Evolutionary conservation across 345 rosid species (phyloP).

Genomic region (Luvunga scandens): DNA sequence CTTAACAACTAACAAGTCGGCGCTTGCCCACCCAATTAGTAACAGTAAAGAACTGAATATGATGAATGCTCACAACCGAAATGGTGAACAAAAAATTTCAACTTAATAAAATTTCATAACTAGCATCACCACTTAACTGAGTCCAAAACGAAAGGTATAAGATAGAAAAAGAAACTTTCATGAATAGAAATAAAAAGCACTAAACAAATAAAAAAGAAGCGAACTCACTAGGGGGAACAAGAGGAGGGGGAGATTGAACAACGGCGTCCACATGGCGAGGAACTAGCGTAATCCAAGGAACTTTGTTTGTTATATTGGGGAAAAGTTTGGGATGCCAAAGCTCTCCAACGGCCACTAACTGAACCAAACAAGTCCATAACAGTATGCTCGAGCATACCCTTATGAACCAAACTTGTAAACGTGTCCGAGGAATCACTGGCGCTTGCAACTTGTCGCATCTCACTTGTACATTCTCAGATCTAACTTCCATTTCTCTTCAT

Average conservation of each 20-base stretch:
- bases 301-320: slow-evolving; percentile 43
- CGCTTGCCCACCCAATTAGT: neutral
- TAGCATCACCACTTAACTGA: neutral
- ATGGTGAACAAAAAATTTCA: neutral
- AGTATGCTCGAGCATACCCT: slow-evolving; percentile 87
- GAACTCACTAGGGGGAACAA: slow-evolving; percentile 47
- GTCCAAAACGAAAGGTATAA: neutral
- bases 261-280: slow-evolving; percentile 34
- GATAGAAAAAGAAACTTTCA: neutral
- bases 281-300: slow-evolving; percentile 37
- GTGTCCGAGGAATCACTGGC: slow-evolving; percentile 55
- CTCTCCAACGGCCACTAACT: slow-evolving; percentile 80
- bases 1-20: neutral
- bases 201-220: neutral
- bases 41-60: neutral
- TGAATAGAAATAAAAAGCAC: neutral
- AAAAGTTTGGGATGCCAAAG: slow-evolving; percentile 76
- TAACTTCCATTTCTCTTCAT: slow-evolving; percentile 83
- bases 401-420: slow-evolving; percentile 80
- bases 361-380: slow-evolving; percentile 97
- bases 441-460: slow-evolving; percentile 60
- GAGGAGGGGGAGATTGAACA: slow-evolving; percentile 43
- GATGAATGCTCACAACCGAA: neutral
- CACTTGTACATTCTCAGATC: slow-evolving; percentile 60
- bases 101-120: neutral